Evolutionary conservation across 768 basidiomycete species (phyloP), one percentile per base, ranked within the genome.

Genomic region (Suillus alpinus): DNA sequence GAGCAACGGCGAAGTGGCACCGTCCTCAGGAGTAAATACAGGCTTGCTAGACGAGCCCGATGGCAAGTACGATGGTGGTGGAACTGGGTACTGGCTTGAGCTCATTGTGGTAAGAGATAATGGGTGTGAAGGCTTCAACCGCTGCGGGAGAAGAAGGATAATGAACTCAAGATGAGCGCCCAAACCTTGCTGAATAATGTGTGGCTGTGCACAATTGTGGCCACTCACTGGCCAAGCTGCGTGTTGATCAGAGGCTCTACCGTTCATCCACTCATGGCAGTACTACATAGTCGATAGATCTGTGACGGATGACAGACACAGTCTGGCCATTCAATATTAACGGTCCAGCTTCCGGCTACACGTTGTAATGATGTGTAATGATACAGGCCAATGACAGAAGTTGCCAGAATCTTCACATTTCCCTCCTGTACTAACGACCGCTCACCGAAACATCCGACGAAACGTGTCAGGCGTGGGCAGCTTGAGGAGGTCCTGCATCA

Each of bases 31-130:
- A 63, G 68, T 58, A 73, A 81, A 63, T 51, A 75, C 51, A 44
- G 70, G 59, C 65, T 74, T 70, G 8, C 70, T 72, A 2, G 80
- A 68, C 50, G 83, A 73, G 1, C 81, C 78, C 6, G 73, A 68
- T 16, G 77, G 66, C 57, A 73, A 67, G 71, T 90, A 90, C 16
- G 81, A 79, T 2, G 88, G 88, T 2, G 88, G 88, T 51, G 78
- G 79, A 14, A 81, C 72, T 57, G 87, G 81, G 76, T 87, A 85
- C 51, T 80, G 77, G 56, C 69, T 72, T 47, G 72, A 73, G 73
- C 80, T 86, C 87, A 86, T 88, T 60, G 60, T 56, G 66, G 70
- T 67, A 69, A 67, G 59, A 60, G 65, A 58, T 20, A 49, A 62
- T 51, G 51, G 26, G 26, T 49, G 47, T 29, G 26, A 49, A 49